These are phyloP conservation scores for Picea sitchensis DNA, from an alignment of 75 land plant species.

Conservation along the genomic window DNA sequence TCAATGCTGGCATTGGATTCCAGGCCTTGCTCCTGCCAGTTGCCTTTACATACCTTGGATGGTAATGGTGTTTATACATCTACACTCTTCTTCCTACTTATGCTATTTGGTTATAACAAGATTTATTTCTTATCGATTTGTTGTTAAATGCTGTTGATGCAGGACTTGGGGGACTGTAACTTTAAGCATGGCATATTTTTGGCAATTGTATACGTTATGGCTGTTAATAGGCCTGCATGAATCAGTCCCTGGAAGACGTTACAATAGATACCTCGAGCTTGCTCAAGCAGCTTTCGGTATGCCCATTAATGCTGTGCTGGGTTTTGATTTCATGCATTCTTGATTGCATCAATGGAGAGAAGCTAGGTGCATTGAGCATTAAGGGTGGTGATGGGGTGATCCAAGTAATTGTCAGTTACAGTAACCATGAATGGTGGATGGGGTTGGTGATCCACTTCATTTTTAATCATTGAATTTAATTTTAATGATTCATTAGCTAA, in stretches of 20 bases:
- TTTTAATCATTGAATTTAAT: no score
- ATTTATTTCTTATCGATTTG: neutral
- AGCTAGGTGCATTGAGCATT: no score
- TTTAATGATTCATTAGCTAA: no score
- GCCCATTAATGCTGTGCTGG: neutral
- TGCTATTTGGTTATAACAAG: no score
- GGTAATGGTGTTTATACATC: conserved; percentile 35
- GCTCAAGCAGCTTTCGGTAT: conserved; percentile 65
- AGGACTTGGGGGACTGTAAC: conserved; percentile 72
- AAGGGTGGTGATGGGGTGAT: no score
- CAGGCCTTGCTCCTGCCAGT: conserved; percentile 84
- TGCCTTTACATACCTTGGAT: conserved; percentile 85
- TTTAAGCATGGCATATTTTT: conserved; percentile 54
- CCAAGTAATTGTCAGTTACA: no score
- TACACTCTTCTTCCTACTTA: neutral
- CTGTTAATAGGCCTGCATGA: conserved; percentile 74
- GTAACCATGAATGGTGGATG: no score
- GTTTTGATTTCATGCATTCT: no score
- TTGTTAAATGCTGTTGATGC: conserved; percentile 10
- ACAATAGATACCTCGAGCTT: conserved; percentile 60
- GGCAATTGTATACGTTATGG: conserved; percentile 89
- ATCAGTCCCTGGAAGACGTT: conserved; percentile 60
- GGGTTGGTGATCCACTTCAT: no score
- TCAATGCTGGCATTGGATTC: conserved; percentile 80
- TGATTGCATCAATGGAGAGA: no score